Conservation (phyloP, 1,139 yeast genomes). For the Kodamaea arcana region DNA sequence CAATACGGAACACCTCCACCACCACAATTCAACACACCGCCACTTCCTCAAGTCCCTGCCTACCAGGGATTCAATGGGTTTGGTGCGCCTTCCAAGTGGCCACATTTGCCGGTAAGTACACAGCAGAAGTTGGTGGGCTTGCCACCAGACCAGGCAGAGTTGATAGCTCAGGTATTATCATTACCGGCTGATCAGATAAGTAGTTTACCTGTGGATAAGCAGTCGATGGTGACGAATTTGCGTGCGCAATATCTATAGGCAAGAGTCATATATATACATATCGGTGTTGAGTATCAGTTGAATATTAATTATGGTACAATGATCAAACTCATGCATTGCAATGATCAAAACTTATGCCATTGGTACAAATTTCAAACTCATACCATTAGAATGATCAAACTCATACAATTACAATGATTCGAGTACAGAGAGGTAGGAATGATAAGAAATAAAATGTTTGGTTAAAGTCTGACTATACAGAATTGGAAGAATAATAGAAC, state of each 20-base stretch:
- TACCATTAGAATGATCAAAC: too few relatives aligned
- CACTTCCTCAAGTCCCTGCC: slow-evolving; percentile 3
- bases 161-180: slow-evolving; percentile 61
- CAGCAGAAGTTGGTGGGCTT: slow-evolving; percentile 45
- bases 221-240: slow-evolving; percentile 54
- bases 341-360: too few relatives aligned
- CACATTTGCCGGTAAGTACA: slow-evolving; percentile 45
- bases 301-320: too few relatives aligned
- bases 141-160: slow-evolving; percentile 56
- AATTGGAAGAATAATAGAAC: too few relatives aligned
- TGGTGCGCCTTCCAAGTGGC: slow-evolving; percentile 34
- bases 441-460: too few relatives aligned
- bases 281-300: too few relatives aligned
- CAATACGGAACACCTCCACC: slow-evolving; percentile 1
- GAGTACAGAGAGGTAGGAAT: too few relatives aligned
- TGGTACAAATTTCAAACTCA: too few relatives aligned
- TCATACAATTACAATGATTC: too few relatives aligned
- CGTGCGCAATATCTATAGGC: slow-evolving; percentile 50
- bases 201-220: slow-evolving; percentile 57
- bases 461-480: too few relatives aligned
- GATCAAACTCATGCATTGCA: too few relatives aligned
- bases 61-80: neutral
- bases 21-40: slow-evolving; percentile 9
- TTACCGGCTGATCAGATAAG: slow-evolving; percentile 54
- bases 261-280: neutral